Evolutionary conservation across 2,329 filamentous ascomycete species (phyloP).

Genomic region (Pseudogymnoascus sp.): DNA sequence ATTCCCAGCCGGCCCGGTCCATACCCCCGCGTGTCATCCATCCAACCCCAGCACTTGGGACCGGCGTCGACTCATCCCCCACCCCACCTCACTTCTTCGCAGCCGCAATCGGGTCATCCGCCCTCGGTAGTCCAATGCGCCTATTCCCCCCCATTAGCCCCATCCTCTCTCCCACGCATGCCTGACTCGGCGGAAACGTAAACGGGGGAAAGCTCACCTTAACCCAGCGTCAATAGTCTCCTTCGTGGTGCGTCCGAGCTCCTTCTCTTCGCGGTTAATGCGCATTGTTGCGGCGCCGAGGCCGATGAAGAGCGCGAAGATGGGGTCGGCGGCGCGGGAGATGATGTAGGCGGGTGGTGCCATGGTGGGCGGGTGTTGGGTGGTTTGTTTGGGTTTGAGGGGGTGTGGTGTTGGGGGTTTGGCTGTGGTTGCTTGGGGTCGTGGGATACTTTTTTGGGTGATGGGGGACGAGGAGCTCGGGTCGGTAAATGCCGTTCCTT

Average conservation of each 20-base stretch:
- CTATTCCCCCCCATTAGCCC: neutral
- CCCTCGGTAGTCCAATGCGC: neutral
- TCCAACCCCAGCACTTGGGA: conserved; percentile 5
- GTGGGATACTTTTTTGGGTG: neutral
- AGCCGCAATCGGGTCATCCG: neutral
- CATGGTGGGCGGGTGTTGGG: conserved; percentile 21
- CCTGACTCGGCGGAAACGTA: neutral
- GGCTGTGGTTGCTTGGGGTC: neutral
- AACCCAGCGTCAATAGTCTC: conserved; percentile 27
- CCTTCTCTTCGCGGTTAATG: conserved; percentile 47
- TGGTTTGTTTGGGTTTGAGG: no score
- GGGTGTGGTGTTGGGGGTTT: conserved; percentile 4
- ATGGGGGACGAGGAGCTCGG: neutral
- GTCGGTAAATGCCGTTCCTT: neutral
- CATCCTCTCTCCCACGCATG: neutral
- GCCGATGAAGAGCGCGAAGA: conserved; percentile 48
- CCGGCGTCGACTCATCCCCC: neutral
- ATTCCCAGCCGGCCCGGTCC: neutral
- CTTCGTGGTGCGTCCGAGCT: conserved; percentile 27
- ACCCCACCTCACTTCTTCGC: neutral
- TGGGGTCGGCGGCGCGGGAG: conserved; percentile 42
- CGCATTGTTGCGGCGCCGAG: conserved; percentile 43
- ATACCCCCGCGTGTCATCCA: neutral
- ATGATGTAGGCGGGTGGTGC: conserved; percentile 27
- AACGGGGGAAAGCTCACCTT: conserved; percentile 25